These are phyloP conservation scores for Colletotrichum magnum DNA, from an alignment of 2,329 filamentous ascomycete genomes.

Conservation along the genomic window DNA sequence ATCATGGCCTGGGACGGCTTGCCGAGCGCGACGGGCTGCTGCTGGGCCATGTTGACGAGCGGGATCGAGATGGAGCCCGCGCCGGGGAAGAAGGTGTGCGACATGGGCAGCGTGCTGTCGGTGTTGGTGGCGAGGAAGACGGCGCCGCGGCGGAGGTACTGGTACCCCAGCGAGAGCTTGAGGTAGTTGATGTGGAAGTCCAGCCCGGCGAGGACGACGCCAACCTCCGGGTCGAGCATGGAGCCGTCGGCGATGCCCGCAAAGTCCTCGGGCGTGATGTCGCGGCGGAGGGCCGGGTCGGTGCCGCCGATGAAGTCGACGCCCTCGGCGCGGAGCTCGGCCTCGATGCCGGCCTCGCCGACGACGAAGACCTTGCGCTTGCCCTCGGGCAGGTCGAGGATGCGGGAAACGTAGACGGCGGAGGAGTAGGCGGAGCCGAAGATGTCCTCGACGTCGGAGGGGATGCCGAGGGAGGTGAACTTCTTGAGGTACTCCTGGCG, in stretches of 20 bases:
- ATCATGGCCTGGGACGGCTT: conserved; percentile 99
- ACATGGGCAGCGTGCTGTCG: conserved; percentile 89
- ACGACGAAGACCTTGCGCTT: conserved; percentile 96
- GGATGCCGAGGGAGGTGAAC: conserved; percentile 84
- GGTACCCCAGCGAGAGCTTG: conserved; percentile 86
- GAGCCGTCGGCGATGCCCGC: conserved; percentile 81
- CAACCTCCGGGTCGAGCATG: conserved; percentile 87
- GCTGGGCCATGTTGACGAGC: conserved; percentile 78
- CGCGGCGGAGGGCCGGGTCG: conserved; percentile 81
- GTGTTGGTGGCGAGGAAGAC: conserved; percentile 93
- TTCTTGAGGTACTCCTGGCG: conserved; percentile 94
- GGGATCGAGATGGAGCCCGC: conserved; percentile 88
- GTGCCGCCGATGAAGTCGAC: conserved; percentile 89
- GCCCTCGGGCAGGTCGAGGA: conserved; percentile 81
- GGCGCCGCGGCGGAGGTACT: conserved; percentile 87
- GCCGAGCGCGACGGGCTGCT: conserved; percentile 83
- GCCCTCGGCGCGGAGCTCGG: conserved; percentile 85
- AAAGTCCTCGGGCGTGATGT: conserved; percentile 87
- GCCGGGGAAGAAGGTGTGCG: conserved; percentile 88
- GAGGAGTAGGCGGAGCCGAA: conserved; percentile 97
- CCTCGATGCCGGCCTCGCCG: conserved; percentile 91
- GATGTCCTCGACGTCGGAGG: conserved; percentile 86
- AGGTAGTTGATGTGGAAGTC: conserved; percentile 98
- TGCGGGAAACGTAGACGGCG: conserved; percentile 94
- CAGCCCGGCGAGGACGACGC: conserved; percentile 88